Conservation (phyloP, 805 yeast genomes). For the Saturnispora hagleri region DNA sequence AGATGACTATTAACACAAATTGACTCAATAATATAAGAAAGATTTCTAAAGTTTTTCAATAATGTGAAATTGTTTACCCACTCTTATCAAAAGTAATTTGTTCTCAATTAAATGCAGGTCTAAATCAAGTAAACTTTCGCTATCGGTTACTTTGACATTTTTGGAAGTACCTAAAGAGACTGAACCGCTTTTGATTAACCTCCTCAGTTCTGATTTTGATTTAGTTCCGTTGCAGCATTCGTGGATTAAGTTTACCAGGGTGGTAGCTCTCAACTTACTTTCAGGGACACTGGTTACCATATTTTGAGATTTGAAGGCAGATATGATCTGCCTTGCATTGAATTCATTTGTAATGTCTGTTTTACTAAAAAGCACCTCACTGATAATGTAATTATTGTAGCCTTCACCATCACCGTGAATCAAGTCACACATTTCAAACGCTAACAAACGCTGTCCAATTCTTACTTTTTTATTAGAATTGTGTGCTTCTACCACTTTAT, state of each 20-base stretch:
- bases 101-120: constrained; percentile 47
- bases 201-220: constrained; percentile 27
- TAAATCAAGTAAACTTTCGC: constrained; percentile 37
- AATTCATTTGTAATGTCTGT: constrained; percentile 25
- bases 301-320: constrained; percentile 50
- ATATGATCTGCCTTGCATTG: constrained; percentile 40
- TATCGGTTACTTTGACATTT: constrained; percentile 35
- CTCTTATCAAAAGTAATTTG: constrained; percentile 52
- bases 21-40: background rate
- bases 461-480: constrained; percentile 49
- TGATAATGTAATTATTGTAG: constrained; percentile 52
- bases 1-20: background rate
- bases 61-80: constrained; percentile 66
- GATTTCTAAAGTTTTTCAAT: constrained; percentile 30
- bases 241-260: constrained; percentile 46
- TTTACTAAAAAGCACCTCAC: constrained; percentile 49
- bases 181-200: constrained; percentile 61
- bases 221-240: constrained; percentile 39
- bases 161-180: constrained; percentile 60
- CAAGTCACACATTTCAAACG: constrained; percentile 77
- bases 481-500: constrained; percentile 45
- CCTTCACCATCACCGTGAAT: constrained; percentile 80
- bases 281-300: constrained; percentile 34
- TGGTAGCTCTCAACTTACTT: constrained; percentile 25
- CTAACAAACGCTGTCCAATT: constrained; percentile 67